phyloP scores from a whole-genome alignment of 73 alveolate genomes.

The Tetrahymena elliotti region DNA sequence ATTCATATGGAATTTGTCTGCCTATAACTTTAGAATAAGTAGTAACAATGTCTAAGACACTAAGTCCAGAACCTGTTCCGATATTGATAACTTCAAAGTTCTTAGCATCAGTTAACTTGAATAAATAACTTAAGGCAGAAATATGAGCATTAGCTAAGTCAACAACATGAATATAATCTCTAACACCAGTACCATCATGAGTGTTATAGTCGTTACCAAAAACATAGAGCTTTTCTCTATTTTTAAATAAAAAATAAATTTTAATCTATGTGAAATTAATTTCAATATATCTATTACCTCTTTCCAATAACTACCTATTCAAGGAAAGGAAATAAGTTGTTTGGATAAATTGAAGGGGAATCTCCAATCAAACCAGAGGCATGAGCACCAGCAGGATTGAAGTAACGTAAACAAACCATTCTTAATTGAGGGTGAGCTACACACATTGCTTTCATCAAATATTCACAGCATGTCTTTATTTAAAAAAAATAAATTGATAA shows the following conservation, averaged over 20 bases:
- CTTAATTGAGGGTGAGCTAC: slow-evolving; percentile 5
- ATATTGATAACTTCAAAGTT: slow-evolving; percentile 68
- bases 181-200: slow-evolving; percentile 87
- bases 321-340: slow-evolving; percentile 86
- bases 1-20: slow-evolving; percentile 52
- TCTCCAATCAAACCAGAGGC: slow-evolving; percentile 93
- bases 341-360: slow-evolving; percentile 78
- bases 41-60: slow-evolving; percentile 78
- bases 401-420: slow-evolving; percentile 65
- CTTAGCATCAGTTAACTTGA: slow-evolving; percentile 27
- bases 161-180: slow-evolving; percentile 96
- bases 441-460: slow-evolving; percentile 21
- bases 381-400: slow-evolving; percentile 98
- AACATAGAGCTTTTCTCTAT: slow-evolving; percentile 54
- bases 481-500: not conserved
- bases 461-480: slow-evolving; percentile 35
- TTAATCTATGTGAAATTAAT: not conserved
- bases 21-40: slow-evolving; percentile 83
- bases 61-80: slow-evolving; percentile 95
- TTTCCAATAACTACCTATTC: slow-evolving; percentile 87
- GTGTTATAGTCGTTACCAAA: slow-evolving; percentile 96
- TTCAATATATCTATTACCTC: slow-evolving; percentile 6
- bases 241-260: not conserved
- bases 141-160: slow-evolving; percentile 96
- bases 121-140: slow-evolving; percentile 66